Percentiles rank a stretch among this genome's conserved stretches.
These are phyloP conservation scores for Hemileia vastatrix DNA, from an alignment of 1,284 basidiomycete genomes.

Conservation along the genomic window DNA sequence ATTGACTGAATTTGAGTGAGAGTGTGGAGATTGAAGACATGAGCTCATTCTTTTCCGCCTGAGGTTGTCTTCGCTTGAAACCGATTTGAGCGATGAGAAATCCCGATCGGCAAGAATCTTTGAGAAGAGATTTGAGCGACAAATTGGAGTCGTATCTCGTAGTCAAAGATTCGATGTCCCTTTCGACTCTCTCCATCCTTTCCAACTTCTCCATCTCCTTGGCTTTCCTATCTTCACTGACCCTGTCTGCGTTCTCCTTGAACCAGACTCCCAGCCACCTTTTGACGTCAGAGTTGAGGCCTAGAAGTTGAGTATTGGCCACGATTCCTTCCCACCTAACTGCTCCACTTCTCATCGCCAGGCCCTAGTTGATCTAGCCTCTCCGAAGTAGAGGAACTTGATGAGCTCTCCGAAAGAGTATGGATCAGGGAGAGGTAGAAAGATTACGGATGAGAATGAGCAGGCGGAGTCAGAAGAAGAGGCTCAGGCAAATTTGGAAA, in stretches of 20 bases:
- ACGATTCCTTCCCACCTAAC: not conserved
- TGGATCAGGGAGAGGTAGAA: slow-evolving; percentile 45
- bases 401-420: slow-evolving; percentile 42
- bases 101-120: not conserved
- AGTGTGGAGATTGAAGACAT: too few relatives aligned
- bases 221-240: not conserved
- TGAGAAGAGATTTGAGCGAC: slow-evolving; percentile 1
- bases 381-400: slow-evolving; percentile 47
- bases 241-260: not conserved
- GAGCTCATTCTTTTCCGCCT: too few relatives aligned
- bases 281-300: not conserved
- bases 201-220: not conserved
- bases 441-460: slow-evolving; percentile 34
- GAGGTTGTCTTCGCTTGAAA: too few relatives aligned
- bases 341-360: not conserved
- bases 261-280: not conserved
- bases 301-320: not conserved
- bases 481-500: not conserved
- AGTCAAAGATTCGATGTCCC: not conserved
- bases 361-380: too few relatives aligned
- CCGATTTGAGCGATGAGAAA: too few relatives aligned
- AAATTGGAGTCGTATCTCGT: slow-evolving; percentile 2
- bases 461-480: slow-evolving; percentile 27
- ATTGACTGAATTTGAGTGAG: too few relatives aligned
- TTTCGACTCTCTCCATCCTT: not conserved